Base-by-base conservation (phyloP, 169 alveolate genomes). In the Plasmodium reichenowi region DNA sequence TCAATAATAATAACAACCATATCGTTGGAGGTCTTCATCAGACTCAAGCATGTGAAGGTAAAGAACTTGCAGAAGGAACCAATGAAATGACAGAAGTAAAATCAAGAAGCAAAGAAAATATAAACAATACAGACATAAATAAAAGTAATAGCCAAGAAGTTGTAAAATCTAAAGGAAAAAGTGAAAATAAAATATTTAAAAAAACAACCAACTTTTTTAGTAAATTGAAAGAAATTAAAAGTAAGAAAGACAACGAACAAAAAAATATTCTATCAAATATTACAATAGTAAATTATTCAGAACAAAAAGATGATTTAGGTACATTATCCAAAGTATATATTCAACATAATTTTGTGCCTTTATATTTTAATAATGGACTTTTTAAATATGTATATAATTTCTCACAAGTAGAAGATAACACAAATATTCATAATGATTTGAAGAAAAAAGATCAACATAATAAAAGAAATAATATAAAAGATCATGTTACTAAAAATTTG, bases 301-400 rank as follows among this genome's bases (percentile, higher is more conserved):
- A 76, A 38, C 58, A 52, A 1, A 68, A 50, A 20, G 9, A 63
- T 9, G 43, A 76, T 50, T 24, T 45, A 20, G 38, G 32, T 22
- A 12, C 66, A 8, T 24, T 68, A 12, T 20, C 67, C n/a, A 76
- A 63, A 38, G 45, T 12, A 9, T 67, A 10, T 43, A 17, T 66
- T 38, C 64, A 76, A 56, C 47, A 62, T 64, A 76, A 76, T 2
- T 76, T 76, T 29, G 60, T 50, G 8, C 76, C 89, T 6, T 22
- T 76, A 15, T 76, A 76, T 76, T 76, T 76, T 47, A 45, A 76
- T 1, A 45, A 76, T 24, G 89, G 89, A 6, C 66, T 76, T 32
- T 76, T 76, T 45, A 76, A 76, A 59, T 64, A 15, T 48, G 75
- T 76, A 12, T 76, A 76, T 45, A 74, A 74, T 32, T 74, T 59